Conservation (phyloP, 768 basidiomycete species). For the Amanita muscaria region DNA sequence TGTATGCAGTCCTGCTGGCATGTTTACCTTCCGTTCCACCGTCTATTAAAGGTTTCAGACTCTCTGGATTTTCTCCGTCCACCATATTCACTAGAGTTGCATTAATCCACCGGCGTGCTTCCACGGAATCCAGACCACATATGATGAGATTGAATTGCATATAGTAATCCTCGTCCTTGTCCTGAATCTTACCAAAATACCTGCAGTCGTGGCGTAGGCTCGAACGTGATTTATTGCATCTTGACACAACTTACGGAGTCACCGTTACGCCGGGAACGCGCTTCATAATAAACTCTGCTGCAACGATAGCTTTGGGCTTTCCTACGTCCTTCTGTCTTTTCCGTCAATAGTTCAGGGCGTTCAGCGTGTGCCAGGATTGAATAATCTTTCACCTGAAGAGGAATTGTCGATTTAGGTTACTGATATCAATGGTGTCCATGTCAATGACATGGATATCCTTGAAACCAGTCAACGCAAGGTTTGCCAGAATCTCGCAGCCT, state of each 20-base stretch:
- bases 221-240: neutral
- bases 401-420: constrained; percentile 97
- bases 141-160: constrained; percentile 95
- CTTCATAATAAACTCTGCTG: constrained; percentile 95
- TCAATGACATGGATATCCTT: constrained; percentile 99
- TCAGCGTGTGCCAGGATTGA: neutral
- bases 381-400: constrained; percentile 68
- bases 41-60: constrained; percentile 93
- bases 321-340: constrained; percentile 84
- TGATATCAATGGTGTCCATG: constrained; percentile 99
- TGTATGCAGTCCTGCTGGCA: neutral
- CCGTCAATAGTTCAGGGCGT: constrained; percentile 5
- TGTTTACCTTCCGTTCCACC: constrained; percentile 91
- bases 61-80: constrained; percentile 88
- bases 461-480: constrained; percentile 94
- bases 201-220: constrained; percentile 29
- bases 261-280: constrained; percentile 95
- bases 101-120: constrained; percentile 98
- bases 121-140: constrained; percentile 94
- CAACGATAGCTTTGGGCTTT: constrained; percentile 85
- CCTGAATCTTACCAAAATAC: constrained; percentile 96
- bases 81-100: constrained; percentile 94
- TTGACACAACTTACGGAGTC: constrained; percentile 66
- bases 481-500: constrained; percentile 95
- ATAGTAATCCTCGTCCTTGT: constrained; percentile 92